These are phyloP conservation scores for Scutellaria minor DNA, from an alignment of 257 asterid species.

Conservation along the genomic window DNA sequence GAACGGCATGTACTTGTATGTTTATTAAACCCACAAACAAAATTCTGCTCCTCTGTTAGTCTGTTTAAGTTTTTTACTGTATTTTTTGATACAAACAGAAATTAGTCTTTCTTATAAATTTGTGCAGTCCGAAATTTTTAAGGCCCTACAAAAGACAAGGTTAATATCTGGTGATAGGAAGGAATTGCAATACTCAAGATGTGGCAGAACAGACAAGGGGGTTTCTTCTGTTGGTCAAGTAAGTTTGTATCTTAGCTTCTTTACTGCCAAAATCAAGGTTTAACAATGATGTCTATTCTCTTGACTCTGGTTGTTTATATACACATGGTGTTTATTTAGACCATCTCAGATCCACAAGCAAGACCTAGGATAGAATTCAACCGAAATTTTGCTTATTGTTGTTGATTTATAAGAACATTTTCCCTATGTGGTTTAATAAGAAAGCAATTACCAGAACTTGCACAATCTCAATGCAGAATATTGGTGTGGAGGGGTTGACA, in stretches of 20 bases:
- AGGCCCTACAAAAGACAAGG: slow-evolving; percentile 79
- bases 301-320: slow-evolving; percentile 15
- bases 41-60: slow-evolving; percentile 11
- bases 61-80: slow-evolving; percentile 9
- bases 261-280: slow-evolving; percentile 24
- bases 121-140: slow-evolving; percentile 86
- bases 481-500: slow-evolving; percentile 1
- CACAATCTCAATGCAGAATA: slow-evolving; percentile 16
- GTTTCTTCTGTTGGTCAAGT: slow-evolving; percentile 99
- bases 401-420: slow-evolving; percentile 1
- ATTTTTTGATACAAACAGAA: slow-evolving; percentile 22
- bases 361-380: background rate
- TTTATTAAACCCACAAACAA: slow-evolving; percentile 3
- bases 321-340: background rate
- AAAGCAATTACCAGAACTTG: background rate
- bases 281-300: slow-evolving; percentile 12
- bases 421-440: slow-evolving; percentile 1
- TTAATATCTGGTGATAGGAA: slow-evolving; percentile 81
- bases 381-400: slow-evolving; percentile 9
- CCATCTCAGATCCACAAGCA: slow-evolving; percentile 24
- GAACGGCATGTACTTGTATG: slow-evolving; percentile 17
- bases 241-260: slow-evolving; percentile 38
- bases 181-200: slow-evolving; percentile 84
- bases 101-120: slow-evolving; percentile 26
- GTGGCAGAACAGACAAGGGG: slow-evolving; percentile 99